phyloP scores from a whole-genome alignment of 345 rosid genomes.

The Lagerstroemia speciosa region DNA sequence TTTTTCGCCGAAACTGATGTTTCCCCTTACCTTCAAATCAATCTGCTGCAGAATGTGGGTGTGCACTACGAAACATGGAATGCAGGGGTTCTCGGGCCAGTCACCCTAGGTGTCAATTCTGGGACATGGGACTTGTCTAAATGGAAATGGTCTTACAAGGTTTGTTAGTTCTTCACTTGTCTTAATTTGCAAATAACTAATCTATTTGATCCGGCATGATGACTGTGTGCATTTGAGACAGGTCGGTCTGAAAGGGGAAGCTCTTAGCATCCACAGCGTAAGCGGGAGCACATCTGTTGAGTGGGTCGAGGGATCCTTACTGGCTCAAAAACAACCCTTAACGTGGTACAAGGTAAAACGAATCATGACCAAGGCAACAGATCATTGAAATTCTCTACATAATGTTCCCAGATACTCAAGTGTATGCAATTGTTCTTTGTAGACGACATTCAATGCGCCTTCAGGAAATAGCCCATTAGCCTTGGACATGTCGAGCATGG shows the following conservation, averaged over 20 bases:
- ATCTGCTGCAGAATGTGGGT: constrained; percentile 61
- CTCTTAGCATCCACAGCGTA: constrained; percentile 48
- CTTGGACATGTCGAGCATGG: constrained; percentile 76
- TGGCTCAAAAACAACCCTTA: constrained; percentile 56
- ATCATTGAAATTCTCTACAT: background rate
- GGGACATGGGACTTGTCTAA: constrained; percentile 76
- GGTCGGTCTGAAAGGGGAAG: constrained; percentile 79
- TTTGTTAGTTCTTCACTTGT: constrained; percentile 20
- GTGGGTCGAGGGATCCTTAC: constrained; percentile 56
- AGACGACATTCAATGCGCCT: constrained; percentile 65
- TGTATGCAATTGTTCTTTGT: constrained; percentile 8
- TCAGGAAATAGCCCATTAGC: constrained; percentile 66
- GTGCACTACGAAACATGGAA: constrained; percentile 73
- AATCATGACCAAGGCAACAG: background rate
- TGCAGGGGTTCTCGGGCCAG: constrained; percentile 76
- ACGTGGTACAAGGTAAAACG: constrained; percentile 76
- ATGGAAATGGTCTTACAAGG: constrained; percentile 95
- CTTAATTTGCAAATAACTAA: background rate
- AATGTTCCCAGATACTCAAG: constrained; percentile 2
- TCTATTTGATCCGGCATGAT: background rate
- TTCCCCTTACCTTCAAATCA: background rate
- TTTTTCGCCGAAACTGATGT: background rate
- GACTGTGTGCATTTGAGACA: constrained; percentile 12
- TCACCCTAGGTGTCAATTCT: constrained; percentile 59
- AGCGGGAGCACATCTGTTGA: constrained; percentile 65